Evolutionary conservation across 768 basidiomycete genomes (phyloP), one percentile per base, ranked within the genome.

Genomic region (Sporobolomyces roseus): DNA sequence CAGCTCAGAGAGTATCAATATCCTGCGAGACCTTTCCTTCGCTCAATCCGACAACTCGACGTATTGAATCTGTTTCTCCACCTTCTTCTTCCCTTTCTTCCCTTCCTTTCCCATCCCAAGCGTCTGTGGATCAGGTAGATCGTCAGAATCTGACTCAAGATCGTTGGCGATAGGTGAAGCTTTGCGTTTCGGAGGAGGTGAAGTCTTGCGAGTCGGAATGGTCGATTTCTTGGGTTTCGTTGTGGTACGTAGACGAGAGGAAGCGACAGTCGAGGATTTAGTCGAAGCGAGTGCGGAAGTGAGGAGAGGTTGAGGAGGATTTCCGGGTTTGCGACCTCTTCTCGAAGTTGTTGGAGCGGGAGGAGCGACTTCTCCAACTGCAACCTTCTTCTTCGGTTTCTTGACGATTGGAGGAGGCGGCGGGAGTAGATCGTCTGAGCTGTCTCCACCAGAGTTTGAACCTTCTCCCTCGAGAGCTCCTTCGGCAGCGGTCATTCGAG

Each of bases 21-120:
- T n/a, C n/a, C n/a, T n/a, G n/a, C n/a, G n/a, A n/a, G n/a, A n/a
- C n/a, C n/a, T n/a, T n/a, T n/a, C n/a, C n/a, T n/a, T n/a, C n/a
- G n/a, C n/a, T 51, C 36, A 67, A 19, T 67, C 66, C 7, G 60
- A 62, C 59, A 67, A 27, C 45, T 67, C 66, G 48, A 67, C 43
- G 16, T 67, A 67, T 13, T 25, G 52, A 23, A 62, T 25, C 33
- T 48, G 43, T 19, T 30, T 27, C 41, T 32, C 54, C 60, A 29
- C 49, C 35, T 17, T 38, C 30, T 27, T 12, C 45, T 7, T 29
- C 45, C 25, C 19, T 33, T 46, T 32, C 38, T 4, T 2, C 33
- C 13, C 32, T 9, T 9, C 38, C 10, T 9, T 41, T 46, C 10
- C 27, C 4, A 29, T 35, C 14, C 54, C 61, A 2, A 63, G 10